Evolutionary conservation across 176 grass and related monocot genomes (phyloP).

Genomic region (Echinochloa phyllopogon): DNA sequence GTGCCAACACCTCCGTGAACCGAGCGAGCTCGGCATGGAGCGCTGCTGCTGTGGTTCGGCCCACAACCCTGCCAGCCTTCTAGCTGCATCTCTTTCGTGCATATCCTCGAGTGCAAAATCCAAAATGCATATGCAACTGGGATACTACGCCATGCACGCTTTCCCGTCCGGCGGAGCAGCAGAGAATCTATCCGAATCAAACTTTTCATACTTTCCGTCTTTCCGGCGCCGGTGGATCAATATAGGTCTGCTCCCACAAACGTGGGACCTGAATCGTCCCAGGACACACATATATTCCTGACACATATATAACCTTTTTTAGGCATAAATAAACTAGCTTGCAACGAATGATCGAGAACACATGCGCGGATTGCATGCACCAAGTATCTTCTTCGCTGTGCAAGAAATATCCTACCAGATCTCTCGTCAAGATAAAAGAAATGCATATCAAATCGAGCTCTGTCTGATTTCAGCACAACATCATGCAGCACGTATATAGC

Average conservation of each 20-base stretch:
- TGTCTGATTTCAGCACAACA: neutral
- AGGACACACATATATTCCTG: neutral
- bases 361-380: neutral
- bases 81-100: slow-evolving; percentile 27
- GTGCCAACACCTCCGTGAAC: slow-evolving; percentile 2
- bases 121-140: slow-evolving; percentile 28
- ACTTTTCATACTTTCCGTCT: neutral
- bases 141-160: slow-evolving; percentile 28
- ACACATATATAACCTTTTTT: neutral
- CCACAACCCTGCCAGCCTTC: slow-evolving; percentile 33
- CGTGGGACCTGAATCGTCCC: neutral
- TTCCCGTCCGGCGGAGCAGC: neutral
- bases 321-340: neutral
- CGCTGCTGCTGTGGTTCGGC: slow-evolving; percentile 27
- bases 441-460: slow-evolving; percentile 6
- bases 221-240: neutral
- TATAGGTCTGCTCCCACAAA: slow-evolving; percentile 18
- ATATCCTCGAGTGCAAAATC: neutral
- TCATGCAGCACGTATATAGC: neutral
- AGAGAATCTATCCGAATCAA: slow-evolving; percentile 49
- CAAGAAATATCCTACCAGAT: slow-evolving; percentile 31
- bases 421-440: slow-evolving; percentile 10
- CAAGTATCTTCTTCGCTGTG: neutral
- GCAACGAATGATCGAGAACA: neutral
- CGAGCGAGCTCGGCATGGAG: neutral